Evolutionary conservation across 805 yeast genomes (phyloP), one percentile per base, ranked within the genome.

Genomic region (Pichia membranifaciens): DNA sequence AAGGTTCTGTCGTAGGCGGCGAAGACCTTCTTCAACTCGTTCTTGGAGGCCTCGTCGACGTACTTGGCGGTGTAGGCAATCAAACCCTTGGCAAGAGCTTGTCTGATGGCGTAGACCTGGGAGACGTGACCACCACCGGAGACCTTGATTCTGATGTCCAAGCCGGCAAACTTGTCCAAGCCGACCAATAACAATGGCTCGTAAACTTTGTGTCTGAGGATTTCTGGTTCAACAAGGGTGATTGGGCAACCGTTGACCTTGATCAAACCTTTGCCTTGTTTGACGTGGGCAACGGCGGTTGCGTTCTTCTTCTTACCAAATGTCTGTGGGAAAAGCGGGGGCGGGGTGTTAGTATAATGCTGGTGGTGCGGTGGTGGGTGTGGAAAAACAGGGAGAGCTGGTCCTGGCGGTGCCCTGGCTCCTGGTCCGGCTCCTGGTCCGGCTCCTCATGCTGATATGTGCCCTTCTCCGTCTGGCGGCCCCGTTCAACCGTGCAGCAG

Each of bases 111-210:
- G 82, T 93, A 93, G 63, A 93, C 95, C 82, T 93, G 99, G 60
- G 98, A 91, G 64, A 91, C 97, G 85, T 93, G 99, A 81, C 99
- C 99, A 89, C 99, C 99, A 78, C 99, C 99, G 72, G 96, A 82
- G 71, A 93, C 98, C 76, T 93, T 84, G 72, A 93, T 95, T 82
- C 98, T 91, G 79, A 93, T 88, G 79, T 93, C 99, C 68, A 93
- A 84, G 82, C 84, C 83, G 75, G 95, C 91, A 79, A 89, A 93
- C 79, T 93, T 93, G 83, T 93, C 98, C 71, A 93, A 82, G 70
- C 99, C 99, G 70, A 88, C 98, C 72, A 93, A 78, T 72, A 95
- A 82, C 71, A 93, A 82, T 74, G 99, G 98, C 83, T 93, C 99
- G 90, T 90, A 93, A 67, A 93, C 98, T 82, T 93, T 93, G 91